Evolutionary conservation across 208 protist genomes (phyloP).

Genomic region (Entamoeba dispar): DNA sequence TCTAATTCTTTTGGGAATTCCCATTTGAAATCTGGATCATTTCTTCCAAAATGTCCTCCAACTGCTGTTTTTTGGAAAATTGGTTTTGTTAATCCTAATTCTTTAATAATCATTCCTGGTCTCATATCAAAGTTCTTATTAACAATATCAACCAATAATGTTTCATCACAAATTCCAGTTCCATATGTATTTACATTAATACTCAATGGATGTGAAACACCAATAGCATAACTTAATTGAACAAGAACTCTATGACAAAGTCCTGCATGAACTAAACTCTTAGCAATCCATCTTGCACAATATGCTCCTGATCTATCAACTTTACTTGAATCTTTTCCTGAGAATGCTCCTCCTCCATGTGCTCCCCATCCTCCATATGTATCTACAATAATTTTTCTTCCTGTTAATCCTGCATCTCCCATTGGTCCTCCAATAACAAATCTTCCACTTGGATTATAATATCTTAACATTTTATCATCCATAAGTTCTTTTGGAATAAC

Average conservation of each 20-base stretch:
- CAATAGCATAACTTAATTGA: slow-evolving; percentile 95
- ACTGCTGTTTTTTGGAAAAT: slow-evolving; percentile 81
- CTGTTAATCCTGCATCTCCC: slow-evolving; percentile 93
- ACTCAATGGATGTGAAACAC: slow-evolving; percentile 80
- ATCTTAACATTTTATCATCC: slow-evolving; percentile 75
- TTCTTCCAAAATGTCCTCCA: slow-evolving; percentile 93
- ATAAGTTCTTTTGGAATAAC: slow-evolving; percentile 67
- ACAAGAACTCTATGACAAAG: slow-evolving; percentile 72
- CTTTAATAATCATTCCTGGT: slow-evolving; percentile 77
- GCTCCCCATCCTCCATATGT: slow-evolving; percentile 97
- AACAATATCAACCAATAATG: slow-evolving; percentile 62
- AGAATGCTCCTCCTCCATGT: slow-evolving; percentile 94
- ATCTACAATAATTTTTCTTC: slow-evolving; percentile 99
- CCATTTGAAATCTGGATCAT: slow-evolving; percentile 83
- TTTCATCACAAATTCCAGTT: slow-evolving; percentile 49
- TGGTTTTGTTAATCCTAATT: slow-evolving; percentile 73
- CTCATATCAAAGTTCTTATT: slow-evolving; percentile 90
- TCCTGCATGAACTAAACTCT: slow-evolving; percentile 78
- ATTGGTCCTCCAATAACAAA: slow-evolving; percentile 96
- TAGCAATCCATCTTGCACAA: slow-evolving; percentile 91
- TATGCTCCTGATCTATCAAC: slow-evolving; percentile 97
- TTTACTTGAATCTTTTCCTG: slow-evolving; percentile 97
- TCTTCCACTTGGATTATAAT: slow-evolving; percentile 90
- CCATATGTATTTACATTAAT: slow-evolving; percentile 93
- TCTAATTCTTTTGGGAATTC: slow-evolving; percentile 74